These are phyloP conservation scores for Hygrophorus pudorinus DNA, from an alignment of 768 basidiomycete genomes.

Conservation along the genomic window DNA sequence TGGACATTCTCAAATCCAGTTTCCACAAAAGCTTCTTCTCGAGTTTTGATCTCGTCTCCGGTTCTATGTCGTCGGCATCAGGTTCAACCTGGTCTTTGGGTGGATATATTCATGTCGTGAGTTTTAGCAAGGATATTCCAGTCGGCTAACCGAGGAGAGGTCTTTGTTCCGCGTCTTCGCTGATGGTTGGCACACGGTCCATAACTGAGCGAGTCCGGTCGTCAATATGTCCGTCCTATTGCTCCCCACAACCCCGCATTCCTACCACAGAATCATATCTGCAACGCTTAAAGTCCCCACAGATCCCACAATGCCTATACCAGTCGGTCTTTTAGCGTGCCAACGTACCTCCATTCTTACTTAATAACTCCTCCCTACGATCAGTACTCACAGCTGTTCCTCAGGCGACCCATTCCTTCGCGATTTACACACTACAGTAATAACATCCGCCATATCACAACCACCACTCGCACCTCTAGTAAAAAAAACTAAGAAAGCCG, in stretches of 20 bases:
- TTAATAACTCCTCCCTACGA: not conserved
- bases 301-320: slow-evolving; percentile 40
- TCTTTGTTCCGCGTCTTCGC: too few relatives aligned
- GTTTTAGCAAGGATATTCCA: too few relatives aligned
- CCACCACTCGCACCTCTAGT: slow-evolving; percentile 22
- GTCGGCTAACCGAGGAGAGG: too few relatives aligned
- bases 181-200: too few relatives aligned
- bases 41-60: slow-evolving; percentile 11
- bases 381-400: slow-evolving; percentile 1
- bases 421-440: slow-evolving; percentile 45
- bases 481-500: slow-evolving; percentile 51
- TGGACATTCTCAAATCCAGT: slow-evolving; percentile 40
- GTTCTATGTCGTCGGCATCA: slow-evolving; percentile 5
- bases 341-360: slow-evolving; percentile 40
- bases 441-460: slow-evolving; percentile 36
- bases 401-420: slow-evolving; percentile 63
- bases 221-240: too few relatives aligned
- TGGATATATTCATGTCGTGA: too few relatives aligned
- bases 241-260: slow-evolving; percentile 33
- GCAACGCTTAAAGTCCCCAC: slow-evolving; percentile 45
- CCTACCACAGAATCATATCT: slow-evolving; percentile 61
- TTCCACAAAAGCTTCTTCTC: slow-evolving; percentile 34
- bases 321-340: slow-evolving; percentile 71
- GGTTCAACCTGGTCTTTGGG: slow-evolving; percentile 1
- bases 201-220: too few relatives aligned